A percentile compares a stretch with the other conserved stretches of the same genome.
Evolutionary conservation across 2,329 filamentous ascomycete species (phyloP).

Genomic region (Neonectria hederae): DNA sequence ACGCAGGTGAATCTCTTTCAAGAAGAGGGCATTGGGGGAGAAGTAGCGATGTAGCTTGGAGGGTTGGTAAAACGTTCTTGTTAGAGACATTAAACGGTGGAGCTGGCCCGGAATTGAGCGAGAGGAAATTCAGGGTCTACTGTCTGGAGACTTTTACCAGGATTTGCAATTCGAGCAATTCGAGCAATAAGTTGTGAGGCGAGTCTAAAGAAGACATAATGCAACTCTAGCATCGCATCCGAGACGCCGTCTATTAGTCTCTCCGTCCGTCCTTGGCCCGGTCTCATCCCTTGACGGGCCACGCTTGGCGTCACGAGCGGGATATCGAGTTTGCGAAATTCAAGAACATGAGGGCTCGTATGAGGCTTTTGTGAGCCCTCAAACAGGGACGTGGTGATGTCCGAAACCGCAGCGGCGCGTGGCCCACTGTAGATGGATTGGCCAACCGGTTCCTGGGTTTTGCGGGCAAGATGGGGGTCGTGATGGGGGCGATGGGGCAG

Average conservation of each 20-base stretch:
- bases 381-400: not conserved
- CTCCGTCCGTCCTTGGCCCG: not conserved
- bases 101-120: not conserved
- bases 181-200: not conserved
- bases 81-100: not conserved
- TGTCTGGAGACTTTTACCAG: not conserved
- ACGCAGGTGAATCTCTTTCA: not conserved
- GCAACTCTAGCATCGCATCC: not conserved
- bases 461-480: slow-evolving; percentile 8
- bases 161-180: not conserved
- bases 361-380: slow-evolving; percentile 9
- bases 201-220: not conserved
- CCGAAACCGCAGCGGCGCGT: slow-evolving; percentile 16
- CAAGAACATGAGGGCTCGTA: not conserved
- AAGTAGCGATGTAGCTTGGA: not conserved
- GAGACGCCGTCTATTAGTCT: not conserved
- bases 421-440: slow-evolving; percentile 17
- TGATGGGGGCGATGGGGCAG: slow-evolving; percentile 34
- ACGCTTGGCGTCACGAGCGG: slow-evolving; percentile 10
- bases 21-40: not conserved
- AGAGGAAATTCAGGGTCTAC: not conserved
- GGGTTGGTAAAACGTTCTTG: not conserved
- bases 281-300: not conserved
- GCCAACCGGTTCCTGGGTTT: slow-evolving; percentile 1
- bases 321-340: not conserved